A percentile compares a stretch with the other conserved stretches of the same genome.
Evolutionary conservation across 768 basidiomycete genomes (phyloP).

Genomic region (Pluteus cervinus): DNA sequence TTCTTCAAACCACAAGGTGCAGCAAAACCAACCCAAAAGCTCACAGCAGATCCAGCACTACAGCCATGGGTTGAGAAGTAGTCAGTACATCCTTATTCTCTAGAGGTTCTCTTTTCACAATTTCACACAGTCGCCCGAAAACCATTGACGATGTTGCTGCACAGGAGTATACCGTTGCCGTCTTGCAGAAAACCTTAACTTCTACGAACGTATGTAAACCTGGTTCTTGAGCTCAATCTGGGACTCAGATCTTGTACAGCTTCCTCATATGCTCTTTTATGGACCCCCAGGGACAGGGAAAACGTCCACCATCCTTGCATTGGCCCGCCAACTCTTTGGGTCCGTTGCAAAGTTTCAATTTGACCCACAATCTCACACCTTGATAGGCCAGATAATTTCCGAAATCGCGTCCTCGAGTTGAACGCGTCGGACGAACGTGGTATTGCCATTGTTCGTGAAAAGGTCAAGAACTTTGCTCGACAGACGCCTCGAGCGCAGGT

Average conservation of each 20-base stretch:
- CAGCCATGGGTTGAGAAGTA: conserved; percentile 99
- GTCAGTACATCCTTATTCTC: conserved; percentile 37
- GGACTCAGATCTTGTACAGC: conserved; percentile 43
- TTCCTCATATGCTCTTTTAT: conserved; percentile 99
- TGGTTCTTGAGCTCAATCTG: background rate
- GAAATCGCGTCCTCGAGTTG: conserved; percentile 87
- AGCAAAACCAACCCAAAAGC: conserved; percentile 36
- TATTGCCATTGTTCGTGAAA: conserved; percentile 94
- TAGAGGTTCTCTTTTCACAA: conserved; percentile 2
- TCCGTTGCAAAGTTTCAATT: conserved; percentile 29
- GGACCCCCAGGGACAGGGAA: conserved; percentile 99
- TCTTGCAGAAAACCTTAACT: conserved; percentile 83
- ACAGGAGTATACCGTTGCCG: conserved; percentile 93
- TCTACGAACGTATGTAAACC: conserved; percentile 75
- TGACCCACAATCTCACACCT: background rate
- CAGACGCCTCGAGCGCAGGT: conserved; percentile 83
- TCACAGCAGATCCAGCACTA: conserved; percentile 45
- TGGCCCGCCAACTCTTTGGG: conserved; percentile 94
- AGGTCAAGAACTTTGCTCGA: conserved; percentile 96
- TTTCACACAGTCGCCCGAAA: conserved; percentile 72
- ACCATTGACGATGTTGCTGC: conserved; percentile 98
- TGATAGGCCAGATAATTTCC: conserved; percentile 86
- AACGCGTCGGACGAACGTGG: conserved; percentile 99
- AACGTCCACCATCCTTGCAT: conserved; percentile 94
- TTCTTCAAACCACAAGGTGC: conserved; percentile 49